phyloP scores from a whole-genome alignment of 345 rosid genomes.

The Salix brachista region DNA sequence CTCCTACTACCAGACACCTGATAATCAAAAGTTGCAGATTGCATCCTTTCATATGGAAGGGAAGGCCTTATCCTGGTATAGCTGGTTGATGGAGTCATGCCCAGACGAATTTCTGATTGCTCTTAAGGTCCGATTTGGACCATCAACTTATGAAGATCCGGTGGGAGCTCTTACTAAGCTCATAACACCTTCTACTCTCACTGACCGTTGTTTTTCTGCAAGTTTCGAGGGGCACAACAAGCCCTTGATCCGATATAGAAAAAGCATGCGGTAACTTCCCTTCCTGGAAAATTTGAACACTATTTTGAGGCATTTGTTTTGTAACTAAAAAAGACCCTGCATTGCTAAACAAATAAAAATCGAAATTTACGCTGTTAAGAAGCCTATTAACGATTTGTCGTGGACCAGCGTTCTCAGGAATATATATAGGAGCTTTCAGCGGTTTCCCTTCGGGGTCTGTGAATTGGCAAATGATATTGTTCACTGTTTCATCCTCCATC shows the following conservation, averaged over 20 bases:
- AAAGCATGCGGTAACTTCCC: conserved; percentile 84
- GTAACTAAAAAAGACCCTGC: not conserved
- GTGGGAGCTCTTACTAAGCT: no score
- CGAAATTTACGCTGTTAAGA: conserved; percentile 53
- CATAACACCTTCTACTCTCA: not conserved
- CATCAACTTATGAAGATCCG: no score
- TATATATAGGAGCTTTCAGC: conserved; percentile 67
- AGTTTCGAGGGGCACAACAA: conserved; percentile 70
- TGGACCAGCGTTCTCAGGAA: conserved; percentile 80
- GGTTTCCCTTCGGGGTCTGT: conserved; percentile 73
- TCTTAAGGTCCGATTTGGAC: no score
- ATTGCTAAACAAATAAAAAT: not conserved
- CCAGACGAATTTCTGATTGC: no score
- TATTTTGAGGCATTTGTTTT: not conserved
- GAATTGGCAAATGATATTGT: conserved; percentile 66
- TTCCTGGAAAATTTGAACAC: conserved; percentile 44
- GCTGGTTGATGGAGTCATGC: no score
- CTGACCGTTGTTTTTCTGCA: conserved; percentile 76
- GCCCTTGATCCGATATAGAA: conserved; percentile 81
- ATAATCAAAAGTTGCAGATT: no score
- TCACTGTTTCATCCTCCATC: conserved; percentile 26
- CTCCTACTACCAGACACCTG: no score
- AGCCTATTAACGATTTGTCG: conserved; percentile 75
- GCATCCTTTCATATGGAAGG: no score
- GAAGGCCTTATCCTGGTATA: no score